Percentiles rank a stretch among this genome's conserved stretches.
Evolutionary conservation across 169 alveolate species (phyloP).

Genomic region (Plasmodium chabaudi): DNA sequence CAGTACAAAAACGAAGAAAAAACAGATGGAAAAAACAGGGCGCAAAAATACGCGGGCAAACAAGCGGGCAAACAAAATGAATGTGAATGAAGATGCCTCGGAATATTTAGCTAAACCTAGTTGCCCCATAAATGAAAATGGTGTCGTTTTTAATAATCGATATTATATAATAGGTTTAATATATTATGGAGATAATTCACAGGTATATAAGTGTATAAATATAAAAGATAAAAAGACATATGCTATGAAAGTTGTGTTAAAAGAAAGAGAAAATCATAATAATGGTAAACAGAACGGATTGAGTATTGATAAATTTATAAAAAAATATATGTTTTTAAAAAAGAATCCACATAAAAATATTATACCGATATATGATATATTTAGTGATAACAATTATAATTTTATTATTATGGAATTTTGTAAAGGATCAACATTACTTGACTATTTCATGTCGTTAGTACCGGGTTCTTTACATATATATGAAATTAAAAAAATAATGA

Average conservation of each 20-base stretch:
- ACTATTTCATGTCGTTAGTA: conserved; percentile 67
- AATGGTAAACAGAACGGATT: background rate
- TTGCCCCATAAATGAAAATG: background rate
- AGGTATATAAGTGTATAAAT: conserved; percentile 67
- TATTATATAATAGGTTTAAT: conserved; percentile 48
- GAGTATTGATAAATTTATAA: background rate
- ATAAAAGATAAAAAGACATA: conserved; percentile 28
- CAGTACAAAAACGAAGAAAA: conserved; percentile 1
- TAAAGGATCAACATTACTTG: conserved; percentile 62
- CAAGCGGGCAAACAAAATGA: too few species aligned
- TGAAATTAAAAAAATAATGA: conserved; percentile 77
- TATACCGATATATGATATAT: conserved; percentile 62
- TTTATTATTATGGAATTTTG: conserved; percentile 62
- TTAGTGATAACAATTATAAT: conserved; percentile 15
- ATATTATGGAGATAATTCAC: conserved; percentile 70
- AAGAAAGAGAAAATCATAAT: conserved; percentile 11
- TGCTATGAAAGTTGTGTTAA: conserved; percentile 64
- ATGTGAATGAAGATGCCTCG: background rate
- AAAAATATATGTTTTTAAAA: conserved; percentile 60
- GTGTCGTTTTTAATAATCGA: conserved; percentile 1
- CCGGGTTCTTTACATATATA: conserved; percentile 74
- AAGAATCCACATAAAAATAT: conserved; percentile 42
- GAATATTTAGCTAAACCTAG: background rate
- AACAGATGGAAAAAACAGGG: background rate
- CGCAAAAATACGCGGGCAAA: background rate